Evolutionary conservation across 805 yeast genomes (phyloP), one percentile per base, ranked within the genome.

Genomic region (Priceomyces carsonii): DNA sequence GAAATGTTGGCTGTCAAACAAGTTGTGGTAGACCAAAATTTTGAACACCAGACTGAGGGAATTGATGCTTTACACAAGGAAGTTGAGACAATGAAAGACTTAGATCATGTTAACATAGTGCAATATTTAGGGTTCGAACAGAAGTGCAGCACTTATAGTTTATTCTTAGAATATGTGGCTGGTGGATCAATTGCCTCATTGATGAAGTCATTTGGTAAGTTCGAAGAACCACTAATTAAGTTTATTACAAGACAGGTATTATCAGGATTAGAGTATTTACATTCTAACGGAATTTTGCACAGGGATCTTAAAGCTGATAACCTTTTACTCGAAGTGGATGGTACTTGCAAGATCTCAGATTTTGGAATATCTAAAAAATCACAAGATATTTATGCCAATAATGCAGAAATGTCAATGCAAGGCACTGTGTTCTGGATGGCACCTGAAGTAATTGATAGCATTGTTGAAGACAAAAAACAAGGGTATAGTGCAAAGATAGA

Each of bases 371-470:
- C 97, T 26, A 90, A 88, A 57, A 79, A 80, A 51, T 63, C 70
- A 1, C 53, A 61, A 35, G 90, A 93, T 55, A 86, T 91, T 16
- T 91, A 93, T 57, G 81, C 85, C 19, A 89, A 93, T 57, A 81
- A 87, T 50, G 88, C 96, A 3, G 96, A 88, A 36, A 86, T 90
- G 95, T 90, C 97, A 8, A 88, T 87, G 95, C 96, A 95, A 61
- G 99, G 99, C 16, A 90, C 99, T 0, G 88, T 95, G 1, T 93
- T 90, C 59, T 93, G 99, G 99, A 93, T 93, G 99, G 99, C 99
- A 1, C 99, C 99, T 0, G 99, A 93, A 55, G 96, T 95, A 45
- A 89, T 93, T 33, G 91, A 89, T 55, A 88, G 87, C 39, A 80
- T 80, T 14, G 80, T 78, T 3, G 82, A 79, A 43, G 77, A 79